Evolutionary conservation across 495 filamentous ascomycete species (phyloP).

Genomic region (Staphylotrichum tortipilum): DNA sequence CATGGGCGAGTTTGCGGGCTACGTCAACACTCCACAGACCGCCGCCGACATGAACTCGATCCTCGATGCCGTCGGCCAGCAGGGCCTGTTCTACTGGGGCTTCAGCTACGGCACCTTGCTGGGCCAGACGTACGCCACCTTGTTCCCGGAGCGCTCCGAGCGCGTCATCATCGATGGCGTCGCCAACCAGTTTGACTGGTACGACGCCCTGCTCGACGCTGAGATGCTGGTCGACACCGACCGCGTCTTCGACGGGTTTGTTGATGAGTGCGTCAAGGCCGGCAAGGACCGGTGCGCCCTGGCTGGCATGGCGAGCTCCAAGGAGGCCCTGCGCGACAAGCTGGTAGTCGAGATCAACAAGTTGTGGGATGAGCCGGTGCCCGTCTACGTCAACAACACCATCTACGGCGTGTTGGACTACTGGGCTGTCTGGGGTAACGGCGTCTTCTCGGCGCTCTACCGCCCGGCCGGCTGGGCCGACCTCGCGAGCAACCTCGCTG

Average conservation of each 20-base stretch:
- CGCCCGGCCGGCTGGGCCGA: conserved; percentile 27
- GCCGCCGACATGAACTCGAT: conserved; percentile 45
- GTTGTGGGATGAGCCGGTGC: conserved; percentile 27
- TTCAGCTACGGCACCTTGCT: conserved; percentile 57
- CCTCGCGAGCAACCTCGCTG: conserved; percentile 29
- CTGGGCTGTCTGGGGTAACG: conserved; percentile 26
- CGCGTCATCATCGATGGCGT: conserved; percentile 39
- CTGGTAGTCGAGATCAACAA: conserved; percentile 19
- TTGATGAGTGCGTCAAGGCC: conserved; percentile 37
- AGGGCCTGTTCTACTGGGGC: conserved; percentile 51
- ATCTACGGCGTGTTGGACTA: conserved; percentile 32
- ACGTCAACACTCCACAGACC: conserved; percentile 42
- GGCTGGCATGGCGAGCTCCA: conserved; percentile 21
- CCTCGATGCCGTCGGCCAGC: conserved; percentile 35
- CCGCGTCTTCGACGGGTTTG: conserved; percentile 31
- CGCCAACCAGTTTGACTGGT: conserved; percentile 34
- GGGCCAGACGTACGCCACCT: conserved; percentile 44
- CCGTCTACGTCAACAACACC: conserved; percentile 35
- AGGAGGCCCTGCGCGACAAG: conserved; percentile 21
- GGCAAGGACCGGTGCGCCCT: conserved; percentile 26
- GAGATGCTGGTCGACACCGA: conserved; percentile 31
- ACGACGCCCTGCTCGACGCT: conserved; percentile 16
- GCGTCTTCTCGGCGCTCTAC: conserved; percentile 32
- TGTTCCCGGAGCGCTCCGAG: conserved; percentile 35
- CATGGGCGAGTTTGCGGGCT: conserved; percentile 32